Base-by-base conservation (phyloP, 495 filamentous ascomycete species). In the Xylaria venustula region DNA sequence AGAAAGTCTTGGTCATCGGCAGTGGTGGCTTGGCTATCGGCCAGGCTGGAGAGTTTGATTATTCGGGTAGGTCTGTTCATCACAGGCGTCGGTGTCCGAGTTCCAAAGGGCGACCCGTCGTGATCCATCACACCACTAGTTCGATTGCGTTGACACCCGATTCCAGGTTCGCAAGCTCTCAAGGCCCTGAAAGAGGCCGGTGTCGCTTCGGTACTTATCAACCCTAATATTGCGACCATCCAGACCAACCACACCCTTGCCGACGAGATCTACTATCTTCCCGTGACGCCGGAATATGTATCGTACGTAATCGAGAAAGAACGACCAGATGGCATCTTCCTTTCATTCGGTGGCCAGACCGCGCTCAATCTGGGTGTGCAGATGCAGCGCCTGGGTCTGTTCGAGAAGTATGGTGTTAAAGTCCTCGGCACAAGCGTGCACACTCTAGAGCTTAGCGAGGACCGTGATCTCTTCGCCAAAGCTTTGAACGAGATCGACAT, bases 21-120 rank as follows among this genome's bases (percentile, higher is more conserved):
- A 91, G 88, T 76, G 94, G 94, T 76, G 94, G 94, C 76, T 84
- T 98, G 61, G 93, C 92, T 72, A 98, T 98, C 81, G 94, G 94
- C 60, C 94, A 98, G 77, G 94, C 94, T 58, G 94, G 94, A 77
- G 94, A 98, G 77, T 98, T 98, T 70, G 94, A 98, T 75, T 98
- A 98, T 76, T 98, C 95, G 64, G 94, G 93, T 84, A 64, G 34
- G 67, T 66, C 37, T 17, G 85, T 77, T 77, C 32, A 17, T 48
- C 15, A 32, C 22, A 8, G 7, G 37, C 25, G 2, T 37, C 41
- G 28, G 26, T 3, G 8, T 28, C 11, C 14, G 8, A 28, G 40
- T 34, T 36, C 32, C 1, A 32, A 20, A 19, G 8, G 15, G 9
- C 22, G 42, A 2, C 34, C 34, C 17, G n/a, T n/a, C 1, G 2